These are phyloP conservation scores for Torulaspora gathmanii DNA, from an alignment of 805 yeast species.

Conservation along the genomic window DNA sequence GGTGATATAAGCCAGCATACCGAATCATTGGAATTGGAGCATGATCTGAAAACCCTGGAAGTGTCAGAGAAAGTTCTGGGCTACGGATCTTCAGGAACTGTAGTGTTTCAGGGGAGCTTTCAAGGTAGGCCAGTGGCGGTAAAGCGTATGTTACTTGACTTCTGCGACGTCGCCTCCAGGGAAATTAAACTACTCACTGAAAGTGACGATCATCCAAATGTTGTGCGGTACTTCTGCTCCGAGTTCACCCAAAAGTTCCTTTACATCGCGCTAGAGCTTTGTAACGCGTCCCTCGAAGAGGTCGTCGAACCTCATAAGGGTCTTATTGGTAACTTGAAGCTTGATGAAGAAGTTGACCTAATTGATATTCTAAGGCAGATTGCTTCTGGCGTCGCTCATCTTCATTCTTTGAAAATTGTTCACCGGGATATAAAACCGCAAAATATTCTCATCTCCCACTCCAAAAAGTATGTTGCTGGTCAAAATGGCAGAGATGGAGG, in stretches of 20 bases:
- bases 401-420: conserved; percentile 85
- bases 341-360: conserved; percentile 44
- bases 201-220: conserved; percentile 96
- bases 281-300: conserved; percentile 85
- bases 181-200: conserved; percentile 85
- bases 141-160: conserved; percentile 87
- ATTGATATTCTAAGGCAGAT: conserved; percentile 64
- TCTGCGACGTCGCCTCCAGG: conserved; percentile 88
- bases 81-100: conserved; percentile 95
- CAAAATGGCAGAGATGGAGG: conserved; percentile 36
- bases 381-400: conserved; percentile 76
- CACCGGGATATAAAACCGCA: conserved; percentile 96
- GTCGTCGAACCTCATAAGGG: conserved; percentile 53
- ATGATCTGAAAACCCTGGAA: conserved; percentile 46
- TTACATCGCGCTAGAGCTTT: conserved; percentile 88
- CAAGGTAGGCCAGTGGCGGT: conserved; percentile 95
- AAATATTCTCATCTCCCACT: conserved; percentile 77
- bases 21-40: conserved; percentile 21
- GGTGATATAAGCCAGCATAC: conserved; percentile 5
- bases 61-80: conserved; percentile 79
- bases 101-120: conserved; percentile 84
- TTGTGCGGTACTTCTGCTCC: conserved; percentile 88
- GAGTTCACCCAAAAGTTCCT: conserved; percentile 82
- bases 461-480: conserved; percentile 39
- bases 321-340: conserved; percentile 34